Conservation (phyloP, 257 asterid species). For the Nicotiana otophora region DNA sequence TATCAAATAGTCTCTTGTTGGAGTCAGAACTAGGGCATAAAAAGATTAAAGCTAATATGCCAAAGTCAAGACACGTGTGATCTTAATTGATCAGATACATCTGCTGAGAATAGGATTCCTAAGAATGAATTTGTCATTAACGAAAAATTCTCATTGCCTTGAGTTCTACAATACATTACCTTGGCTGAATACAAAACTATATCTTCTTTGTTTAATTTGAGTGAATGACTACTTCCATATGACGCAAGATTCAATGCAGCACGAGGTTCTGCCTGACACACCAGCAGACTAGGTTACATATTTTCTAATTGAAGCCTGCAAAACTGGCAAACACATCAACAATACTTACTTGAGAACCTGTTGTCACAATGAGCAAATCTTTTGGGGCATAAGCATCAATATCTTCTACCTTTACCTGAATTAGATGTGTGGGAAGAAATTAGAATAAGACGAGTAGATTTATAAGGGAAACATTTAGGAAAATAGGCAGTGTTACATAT, state of each 20-base stretch:
- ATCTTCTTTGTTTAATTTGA: conserved; percentile 84
- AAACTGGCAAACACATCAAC: conserved; percentile 10
- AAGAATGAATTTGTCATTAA: not conserved
- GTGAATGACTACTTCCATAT: conserved; percentile 89
- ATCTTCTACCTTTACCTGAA: conserved; percentile 92
- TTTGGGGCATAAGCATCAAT: conserved; percentile 93
- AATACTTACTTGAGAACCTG: conserved; percentile 94
- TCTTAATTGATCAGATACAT: not conserved
- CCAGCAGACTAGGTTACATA: conserved; percentile 22
- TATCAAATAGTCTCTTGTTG: not conserved
- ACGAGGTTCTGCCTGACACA: conserved; percentile 96
- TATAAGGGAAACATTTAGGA: not conserved
- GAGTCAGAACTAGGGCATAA: not conserved
- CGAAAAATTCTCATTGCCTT: not conserved
- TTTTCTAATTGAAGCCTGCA: not conserved
- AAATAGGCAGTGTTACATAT: not conserved
- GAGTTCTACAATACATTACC: conserved; percentile 42
- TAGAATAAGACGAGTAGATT: not conserved
- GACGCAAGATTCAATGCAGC: conserved; percentile 99
- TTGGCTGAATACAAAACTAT: conserved; percentile 91
- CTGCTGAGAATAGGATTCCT: not conserved
- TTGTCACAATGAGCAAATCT: conserved; percentile 94
- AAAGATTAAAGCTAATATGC: not conserved
- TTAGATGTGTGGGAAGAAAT: not conserved
- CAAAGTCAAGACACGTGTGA: conserved; percentile 2